Conservation (phyloP, 768 basidiomycete species). For the Cystobasidium ongulense region DNA sequence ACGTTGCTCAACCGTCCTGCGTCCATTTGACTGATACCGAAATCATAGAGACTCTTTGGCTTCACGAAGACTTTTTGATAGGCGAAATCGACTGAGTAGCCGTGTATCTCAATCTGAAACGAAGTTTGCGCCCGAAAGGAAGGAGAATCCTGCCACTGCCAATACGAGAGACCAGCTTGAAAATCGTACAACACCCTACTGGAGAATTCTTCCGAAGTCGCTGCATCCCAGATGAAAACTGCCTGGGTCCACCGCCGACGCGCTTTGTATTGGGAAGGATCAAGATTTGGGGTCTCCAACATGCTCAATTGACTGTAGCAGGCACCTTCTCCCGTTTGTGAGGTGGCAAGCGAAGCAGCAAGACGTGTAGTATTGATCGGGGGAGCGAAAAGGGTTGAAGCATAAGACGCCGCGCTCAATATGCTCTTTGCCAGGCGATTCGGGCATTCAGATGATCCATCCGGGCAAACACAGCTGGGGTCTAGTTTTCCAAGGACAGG, state of each 20-base stretch:
- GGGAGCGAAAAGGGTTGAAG: slow-evolving; percentile 7
- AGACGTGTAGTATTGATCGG: not conserved
- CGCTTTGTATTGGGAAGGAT: slow-evolving; percentile 1
- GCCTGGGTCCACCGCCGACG: slow-evolving; percentile 1
- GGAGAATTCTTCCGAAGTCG: slow-evolving; percentile 7
- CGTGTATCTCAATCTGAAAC: slow-evolving; percentile 4
- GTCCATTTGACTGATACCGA: not conserved
- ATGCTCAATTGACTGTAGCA: not conserved
- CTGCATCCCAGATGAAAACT: slow-evolving; percentile 18
- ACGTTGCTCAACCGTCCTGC: not conserved
- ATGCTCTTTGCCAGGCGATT: not conserved
- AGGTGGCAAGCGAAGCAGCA: not conserved
- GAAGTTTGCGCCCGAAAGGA: not conserved
- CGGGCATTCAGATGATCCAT: not conserved
- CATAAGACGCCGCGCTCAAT: not conserved
- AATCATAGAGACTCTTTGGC: not conserved
- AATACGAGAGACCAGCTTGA: not conserved
- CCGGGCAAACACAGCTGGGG: slow-evolving; percentile 16
- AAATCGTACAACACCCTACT: not conserved
- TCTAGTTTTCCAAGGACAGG: not conserved
- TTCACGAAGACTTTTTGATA: slow-evolving; percentile 6
- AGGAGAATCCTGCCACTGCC: slow-evolving; percentile 23
- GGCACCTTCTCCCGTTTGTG: not conserved
- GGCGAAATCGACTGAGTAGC: slow-evolving; percentile 22
- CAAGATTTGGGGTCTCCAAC: slow-evolving; percentile 4